Base-by-base conservation (phyloP, 192 early-diverging fungal species). In the Lunasporangiospora selenospora region DNA sequence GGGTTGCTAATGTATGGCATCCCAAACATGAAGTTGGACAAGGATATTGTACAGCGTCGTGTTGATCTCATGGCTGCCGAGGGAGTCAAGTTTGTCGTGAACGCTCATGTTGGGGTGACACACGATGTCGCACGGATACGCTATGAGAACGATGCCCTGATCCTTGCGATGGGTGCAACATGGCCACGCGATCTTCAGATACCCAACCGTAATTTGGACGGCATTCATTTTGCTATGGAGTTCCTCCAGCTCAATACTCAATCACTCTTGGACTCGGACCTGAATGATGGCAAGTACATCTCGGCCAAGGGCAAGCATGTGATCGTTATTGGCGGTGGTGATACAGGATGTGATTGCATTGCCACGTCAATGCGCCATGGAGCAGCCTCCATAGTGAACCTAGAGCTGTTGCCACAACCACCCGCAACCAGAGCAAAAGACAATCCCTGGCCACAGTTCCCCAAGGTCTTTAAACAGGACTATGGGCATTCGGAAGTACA, bases 21-120 rank as follows among this genome's bases (percentile, higher is more conserved):
- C 50, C 95, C 95, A 26, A 97, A 97, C 81, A 97, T 97, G 95
- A 97, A 97, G 85, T 88, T 97, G 21, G 95, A 97, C 81, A 97
- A 97, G 83, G 80, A 82, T 42, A 79, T 95, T 54, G 93, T 96
- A 29, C 91, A 93, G 75, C 83, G 95, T 33, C 90, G 95, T 38
- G 82, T 96, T 50, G 92, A 96, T 64, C 82, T 95, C 71, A 80
- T 97, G 75, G 89, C 84, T 2, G 87, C 85, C 15, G 95, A 97
- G 79, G 95, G 94, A 43, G 82, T 97, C 46, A 80, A 75, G 38
- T 96, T 96, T 79, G 87, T 92, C 26, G 66, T 90, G 33, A 88
- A 88, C 75, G 86, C 91, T 6, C 82, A 94, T 47, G 90, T 97
- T n/a, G 95, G 95, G 62, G 88, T 87, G 41, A 82, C 88, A 45